phyloP scores from a whole-genome alignment of 2,329 filamentous ascomycete species.

The Colletotrichum gloeosporioides region DNA sequence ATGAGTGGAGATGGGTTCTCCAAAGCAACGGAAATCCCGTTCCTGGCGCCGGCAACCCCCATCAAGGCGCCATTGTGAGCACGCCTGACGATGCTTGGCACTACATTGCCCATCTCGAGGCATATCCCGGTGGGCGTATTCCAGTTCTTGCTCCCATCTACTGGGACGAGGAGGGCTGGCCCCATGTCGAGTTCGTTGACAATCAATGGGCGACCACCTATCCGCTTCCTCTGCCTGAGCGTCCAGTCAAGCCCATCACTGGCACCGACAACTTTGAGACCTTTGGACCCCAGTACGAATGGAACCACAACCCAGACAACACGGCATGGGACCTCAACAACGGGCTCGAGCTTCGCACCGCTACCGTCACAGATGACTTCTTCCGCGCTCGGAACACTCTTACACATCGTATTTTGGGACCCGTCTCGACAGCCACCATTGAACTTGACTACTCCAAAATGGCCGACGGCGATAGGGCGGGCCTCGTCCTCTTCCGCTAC shows the following conservation, averaged over 20 bases:
- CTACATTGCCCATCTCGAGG: not conserved
- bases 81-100: not conserved
- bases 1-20: not conserved
- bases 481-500: not conserved
- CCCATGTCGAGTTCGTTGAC: not conserved
- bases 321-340: not conserved
- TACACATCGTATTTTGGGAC: not conserved
- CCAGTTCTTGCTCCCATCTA: not conserved
- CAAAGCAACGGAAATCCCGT: not conserved
- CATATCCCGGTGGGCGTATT: not conserved
- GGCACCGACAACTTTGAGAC: not conserved
- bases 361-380: not conserved
- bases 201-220: not conserved
- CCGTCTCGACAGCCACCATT: not conserved
- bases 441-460: not conserved
- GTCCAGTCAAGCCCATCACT: not conserved
- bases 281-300: not conserved
- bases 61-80: not conserved
- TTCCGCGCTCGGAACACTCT: not conserved
- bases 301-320: not conserved
- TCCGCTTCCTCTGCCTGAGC: not conserved
- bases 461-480: not conserved
- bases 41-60: not conserved
- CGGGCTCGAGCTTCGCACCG: not conserved
- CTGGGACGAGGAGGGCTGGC: not conserved